Base-by-base conservation (phyloP, 441 rosid species). In the Erodium moschatum region DNA sequence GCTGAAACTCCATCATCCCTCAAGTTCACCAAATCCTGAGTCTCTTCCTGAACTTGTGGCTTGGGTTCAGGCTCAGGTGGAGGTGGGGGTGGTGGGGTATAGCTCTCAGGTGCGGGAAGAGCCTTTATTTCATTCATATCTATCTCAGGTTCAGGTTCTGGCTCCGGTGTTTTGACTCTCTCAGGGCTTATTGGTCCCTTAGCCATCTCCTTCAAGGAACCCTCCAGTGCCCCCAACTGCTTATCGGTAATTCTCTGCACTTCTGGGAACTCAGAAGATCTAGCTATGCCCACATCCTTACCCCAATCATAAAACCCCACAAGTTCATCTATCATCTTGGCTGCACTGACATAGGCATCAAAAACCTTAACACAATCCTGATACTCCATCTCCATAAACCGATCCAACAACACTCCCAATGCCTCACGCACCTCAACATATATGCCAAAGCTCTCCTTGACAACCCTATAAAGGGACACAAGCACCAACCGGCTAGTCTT, bases 231-330 rank as follows among this genome's bases (percentile, higher is more conserved):
- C 83, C 89, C 98, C 85, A 94, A 74, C 72, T 91, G 76, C 75
- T 91, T 94, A 62, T 86, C 80, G 0, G 97, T 89, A 68, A 94
- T 94, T 79, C 86, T 89, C 83, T 94, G 99, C 74, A 94, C 92
- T 73, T 91, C 97, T 3, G 99, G 99, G 69, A 86, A 94, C 81
- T 94, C 99, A 0, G 97, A 88, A 0, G 99, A 88, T 81, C 99
- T 84, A 0, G 91, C 88, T 67, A 94, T 89, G 4, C 99, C 97
- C 0, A 80, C 86, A 33, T 88, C 99, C 81, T 94, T 94, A 15
- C 97, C 91, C 97, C 96, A 91, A 70, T 78, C 85, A 75, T 88
- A 91, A 70, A 89, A 86, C 0, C 74, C 80, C 76, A 86, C 77
- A 68, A 94, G 76, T 86, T 94, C 97, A 74, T 94, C 97, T 15